phyloP scores from a whole-genome alignment of 495 filamentous ascomycete species.

The Lasiosphaeria miniovina region DNA sequence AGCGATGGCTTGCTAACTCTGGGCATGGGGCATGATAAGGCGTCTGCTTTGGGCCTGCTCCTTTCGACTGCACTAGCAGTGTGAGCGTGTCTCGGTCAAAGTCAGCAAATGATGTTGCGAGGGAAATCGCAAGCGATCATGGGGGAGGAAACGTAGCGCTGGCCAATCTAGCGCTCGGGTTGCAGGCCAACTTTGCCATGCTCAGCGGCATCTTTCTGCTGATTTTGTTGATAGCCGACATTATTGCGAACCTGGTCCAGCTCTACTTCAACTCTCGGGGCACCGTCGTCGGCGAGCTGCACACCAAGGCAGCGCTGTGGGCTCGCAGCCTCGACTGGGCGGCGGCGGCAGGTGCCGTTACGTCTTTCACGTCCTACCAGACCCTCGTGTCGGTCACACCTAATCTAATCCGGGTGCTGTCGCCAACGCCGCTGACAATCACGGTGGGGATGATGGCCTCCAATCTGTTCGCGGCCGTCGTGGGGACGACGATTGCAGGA shows the following conservation, averaged over 20 bases:
- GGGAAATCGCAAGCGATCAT: slow-evolving; percentile 8
- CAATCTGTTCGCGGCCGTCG: slow-evolving; percentile 22
- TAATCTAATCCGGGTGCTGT: slow-evolving; percentile 13
- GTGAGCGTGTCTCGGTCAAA: slow-evolving; percentile 5
- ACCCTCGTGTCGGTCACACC: slow-evolving; percentile 10
- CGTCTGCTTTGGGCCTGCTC: slow-evolving; percentile 26
- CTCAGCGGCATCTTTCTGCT: slow-evolving; percentile 22
- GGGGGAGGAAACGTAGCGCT: slow-evolving; percentile 23
- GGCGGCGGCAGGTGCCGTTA: slow-evolving; percentile 18
- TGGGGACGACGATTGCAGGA: slow-evolving; percentile 17
- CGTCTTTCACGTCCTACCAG: slow-evolving; percentile 14
- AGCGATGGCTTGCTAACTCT: neutral
- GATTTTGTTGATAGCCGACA: slow-evolving; percentile 14
- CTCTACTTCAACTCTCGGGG: slow-evolving; percentile 19
- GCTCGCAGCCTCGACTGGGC: slow-evolving; percentile 29
- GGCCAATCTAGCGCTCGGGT: slow-evolving; percentile 16
- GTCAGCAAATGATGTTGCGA: slow-evolving; percentile 9
- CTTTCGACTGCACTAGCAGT: slow-evolving; percentile 19
- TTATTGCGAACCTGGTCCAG: slow-evolving; percentile 22
- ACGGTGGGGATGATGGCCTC: slow-evolving; percentile 14
- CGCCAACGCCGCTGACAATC: slow-evolving; percentile 6
- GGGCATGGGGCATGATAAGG: slow-evolving; percentile 9
- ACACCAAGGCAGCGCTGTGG: slow-evolving; percentile 25
- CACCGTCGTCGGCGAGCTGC: slow-evolving; percentile 6
- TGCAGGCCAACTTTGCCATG: slow-evolving; percentile 24